Evolutionary conservation across 345 rosid species (phyloP).

Genomic region (Populus simonii): DNA sequence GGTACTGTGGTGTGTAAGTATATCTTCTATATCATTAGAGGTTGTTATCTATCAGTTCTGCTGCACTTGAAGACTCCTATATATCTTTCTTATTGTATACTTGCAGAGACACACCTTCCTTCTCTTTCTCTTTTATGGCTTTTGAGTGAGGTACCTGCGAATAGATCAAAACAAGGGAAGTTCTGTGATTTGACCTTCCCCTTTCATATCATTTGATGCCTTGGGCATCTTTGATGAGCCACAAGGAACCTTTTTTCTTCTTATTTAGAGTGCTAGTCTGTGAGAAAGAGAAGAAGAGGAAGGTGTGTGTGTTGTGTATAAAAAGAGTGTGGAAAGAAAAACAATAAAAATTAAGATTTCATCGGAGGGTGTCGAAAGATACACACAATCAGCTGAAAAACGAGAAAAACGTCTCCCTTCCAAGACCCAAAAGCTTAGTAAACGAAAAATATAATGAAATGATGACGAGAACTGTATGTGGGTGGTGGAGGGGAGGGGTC

Average conservation of each 20-base stretch:
- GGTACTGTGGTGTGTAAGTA: no score
- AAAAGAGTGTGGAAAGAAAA: background rate
- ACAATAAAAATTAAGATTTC: background rate
- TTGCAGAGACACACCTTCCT: background rate
- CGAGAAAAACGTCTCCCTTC: conserved; percentile 81
- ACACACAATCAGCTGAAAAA: conserved; percentile 66
- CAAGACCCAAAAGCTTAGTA: conserved; percentile 29
- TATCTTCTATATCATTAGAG: no score
- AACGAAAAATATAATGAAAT: conserved; percentile 18
- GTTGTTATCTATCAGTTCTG: no score
- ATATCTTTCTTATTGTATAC: background rate
- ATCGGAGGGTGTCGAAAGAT: conserved; percentile 50
- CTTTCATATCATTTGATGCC: conserved; percentile 45
- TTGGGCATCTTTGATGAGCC: conserved; percentile 15
- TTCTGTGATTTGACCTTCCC: conserved; percentile 43
- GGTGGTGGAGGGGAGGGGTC: conserved; percentile 29
- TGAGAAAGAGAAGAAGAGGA: background rate
- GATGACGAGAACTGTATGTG: conserved; percentile 18
- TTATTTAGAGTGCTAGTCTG: background rate
- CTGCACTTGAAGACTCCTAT: background rate
- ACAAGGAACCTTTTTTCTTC: background rate
- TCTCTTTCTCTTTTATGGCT: conserved; percentile 17
- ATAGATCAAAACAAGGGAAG: conserved; percentile 34
- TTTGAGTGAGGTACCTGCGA: conserved; percentile 38
- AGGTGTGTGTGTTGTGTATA: background rate